Conservation (phyloP, 345 rosid genomes). For the Punica granatum region DNA sequence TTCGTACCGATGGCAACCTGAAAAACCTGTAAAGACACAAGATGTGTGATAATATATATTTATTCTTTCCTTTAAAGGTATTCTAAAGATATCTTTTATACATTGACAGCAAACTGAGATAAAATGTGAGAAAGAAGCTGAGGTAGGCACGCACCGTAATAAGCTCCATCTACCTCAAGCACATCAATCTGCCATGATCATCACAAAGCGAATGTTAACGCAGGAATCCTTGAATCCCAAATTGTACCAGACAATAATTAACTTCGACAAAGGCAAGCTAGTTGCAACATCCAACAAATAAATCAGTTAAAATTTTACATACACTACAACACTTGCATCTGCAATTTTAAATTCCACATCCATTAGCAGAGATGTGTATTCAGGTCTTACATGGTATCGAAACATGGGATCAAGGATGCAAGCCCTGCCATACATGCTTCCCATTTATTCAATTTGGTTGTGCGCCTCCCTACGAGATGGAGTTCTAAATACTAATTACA, state of each 20-base stretch:
- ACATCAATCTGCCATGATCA: constrained; percentile 79
- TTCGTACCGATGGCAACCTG: constrained; percentile 89
- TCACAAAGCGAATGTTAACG: neutral
- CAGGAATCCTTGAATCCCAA: neutral
- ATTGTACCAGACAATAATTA: neutral
- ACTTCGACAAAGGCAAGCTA: neutral
- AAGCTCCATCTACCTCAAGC: constrained; percentile 84
- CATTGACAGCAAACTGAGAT: neutral
- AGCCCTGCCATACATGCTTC: neutral
- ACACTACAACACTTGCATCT: neutral
- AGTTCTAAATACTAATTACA: neutral
- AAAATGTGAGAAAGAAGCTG: neutral
- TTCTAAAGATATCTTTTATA: neutral
- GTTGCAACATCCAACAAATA: neutral
- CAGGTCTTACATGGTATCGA: neutral
- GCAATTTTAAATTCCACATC: neutral
- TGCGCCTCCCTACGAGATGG: neutral
- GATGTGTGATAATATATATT: neutral
- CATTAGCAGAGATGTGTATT: neutral
- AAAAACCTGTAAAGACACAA: constrained; percentile 47
- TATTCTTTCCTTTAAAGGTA: neutral
- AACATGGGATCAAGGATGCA: neutral
- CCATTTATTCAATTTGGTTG: neutral
- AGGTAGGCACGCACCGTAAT: constrained; percentile 42
- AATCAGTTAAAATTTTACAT: neutral